These are phyloP conservation scores for Arctostaphylos glauca DNA, from an alignment of 148 eudicot genomes.

Conservation along the genomic window DNA sequence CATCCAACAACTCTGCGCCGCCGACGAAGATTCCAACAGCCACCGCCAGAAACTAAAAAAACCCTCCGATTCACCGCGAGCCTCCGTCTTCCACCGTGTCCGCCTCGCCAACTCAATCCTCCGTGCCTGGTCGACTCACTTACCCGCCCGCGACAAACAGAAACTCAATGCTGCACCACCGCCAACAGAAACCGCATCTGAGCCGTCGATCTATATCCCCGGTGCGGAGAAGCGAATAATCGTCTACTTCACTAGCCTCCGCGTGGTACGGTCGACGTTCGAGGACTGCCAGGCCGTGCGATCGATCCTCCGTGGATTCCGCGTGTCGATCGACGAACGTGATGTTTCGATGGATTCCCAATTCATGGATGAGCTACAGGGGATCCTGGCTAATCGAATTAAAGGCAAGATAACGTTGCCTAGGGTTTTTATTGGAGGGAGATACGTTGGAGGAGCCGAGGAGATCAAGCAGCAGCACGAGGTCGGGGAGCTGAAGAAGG, in stretches of 20 bases:
- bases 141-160: slow-evolving; percentile 10
- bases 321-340: slow-evolving; percentile 62
- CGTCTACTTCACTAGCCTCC: slow-evolving; percentile 68
- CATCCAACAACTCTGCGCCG: slow-evolving; percentile 46
- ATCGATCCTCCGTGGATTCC: slow-evolving; percentile 54
- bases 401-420: slow-evolving; percentile 41
- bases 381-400: slow-evolving; percentile 27
- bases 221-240: slow-evolving; percentile 41
- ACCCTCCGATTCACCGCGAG: slow-evolving; percentile 13
- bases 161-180: slow-evolving; percentile 31
- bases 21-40: slow-evolving; percentile 14
- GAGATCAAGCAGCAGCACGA: slow-evolving; percentile 65
- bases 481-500: slow-evolving; percentile 67
- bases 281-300: slow-evolving; percentile 61
- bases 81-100: slow-evolving; percentile 70
- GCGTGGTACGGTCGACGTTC: slow-evolving; percentile 65
- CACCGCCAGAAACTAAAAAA: background rate
- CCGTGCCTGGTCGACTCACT: background rate
- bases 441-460: slow-evolving; percentile 75
- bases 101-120: slow-evolving; percentile 29
- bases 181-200: slow-evolving; percentile 32
- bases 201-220: slow-evolving; percentile 20
- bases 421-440: slow-evolving; percentile 63
- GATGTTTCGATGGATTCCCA: slow-evolving; percentile 62
- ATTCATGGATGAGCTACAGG: slow-evolving; percentile 51